Percentiles rank a stretch among this genome's conserved stretches.
Evolutionary conservation across 2,329 filamentous ascomycete species (phyloP).

Genomic region (Nemania sp.): DNA sequence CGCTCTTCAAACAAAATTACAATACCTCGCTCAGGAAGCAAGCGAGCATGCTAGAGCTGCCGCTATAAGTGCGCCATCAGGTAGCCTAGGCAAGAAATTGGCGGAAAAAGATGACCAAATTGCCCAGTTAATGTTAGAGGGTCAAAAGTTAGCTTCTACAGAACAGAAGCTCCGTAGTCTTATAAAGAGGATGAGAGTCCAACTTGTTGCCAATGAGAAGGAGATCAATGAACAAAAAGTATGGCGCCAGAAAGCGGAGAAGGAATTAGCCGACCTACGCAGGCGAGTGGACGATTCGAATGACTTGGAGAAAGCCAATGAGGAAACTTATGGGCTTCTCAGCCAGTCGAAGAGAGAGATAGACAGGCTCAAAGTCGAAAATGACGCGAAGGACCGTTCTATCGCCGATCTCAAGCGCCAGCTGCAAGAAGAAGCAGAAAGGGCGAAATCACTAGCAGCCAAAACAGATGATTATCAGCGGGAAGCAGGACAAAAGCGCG

Average conservation of each 20-base stretch:
- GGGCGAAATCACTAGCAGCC: constrained; percentile 74
- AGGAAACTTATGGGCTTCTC: constrained; percentile 52
- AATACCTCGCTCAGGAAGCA: constrained; percentile 85
- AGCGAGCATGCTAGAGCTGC: constrained; percentile 79
- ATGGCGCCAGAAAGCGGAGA: constrained; percentile 68
- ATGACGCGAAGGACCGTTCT: constrained; percentile 71
- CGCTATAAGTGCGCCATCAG: constrained; percentile 70
- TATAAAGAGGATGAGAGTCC: constrained; percentile 82
- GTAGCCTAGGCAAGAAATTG: constrained; percentile 80
- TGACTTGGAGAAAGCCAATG: constrained; percentile 67
- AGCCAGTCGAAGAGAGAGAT: constrained; percentile 56
- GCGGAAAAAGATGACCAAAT: constrained; percentile 93
- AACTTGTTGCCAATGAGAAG: constrained; percentile 74
- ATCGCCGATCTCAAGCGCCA: constrained; percentile 78
- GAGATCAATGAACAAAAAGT: constrained; percentile 69
- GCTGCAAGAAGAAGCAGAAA: constrained; percentile 73
- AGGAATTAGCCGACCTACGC: constrained; percentile 61
- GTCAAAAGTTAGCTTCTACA: constrained; percentile 84
- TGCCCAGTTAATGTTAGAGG: constrained; percentile 89
- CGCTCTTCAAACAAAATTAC: constrained; percentile 88
- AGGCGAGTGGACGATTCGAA: constrained; percentile 63
- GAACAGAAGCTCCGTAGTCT: constrained; percentile 86
- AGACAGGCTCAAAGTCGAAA: constrained; percentile 71
- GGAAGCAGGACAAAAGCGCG: constrained; percentile 69
- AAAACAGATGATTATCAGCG: constrained; percentile 76